A percentile compares a stretch with the other conserved stretches of the same genome.
Conservation (phyloP, 805 yeast species). For the Schizosaccharomyces cryophilus region DNA sequence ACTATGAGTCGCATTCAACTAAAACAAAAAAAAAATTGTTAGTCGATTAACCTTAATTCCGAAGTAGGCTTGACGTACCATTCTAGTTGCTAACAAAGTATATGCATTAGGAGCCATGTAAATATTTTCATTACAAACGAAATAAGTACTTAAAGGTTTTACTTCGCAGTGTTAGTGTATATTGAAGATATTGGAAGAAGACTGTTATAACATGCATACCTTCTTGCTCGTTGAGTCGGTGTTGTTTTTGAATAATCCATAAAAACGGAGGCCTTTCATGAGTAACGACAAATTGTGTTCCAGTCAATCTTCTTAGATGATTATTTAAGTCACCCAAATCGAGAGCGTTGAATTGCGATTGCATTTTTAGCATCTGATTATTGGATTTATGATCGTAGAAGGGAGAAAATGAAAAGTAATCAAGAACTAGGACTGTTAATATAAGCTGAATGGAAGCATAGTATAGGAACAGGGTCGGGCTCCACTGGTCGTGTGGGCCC, state of each 20-base stretch:
- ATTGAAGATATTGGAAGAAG: neutral
- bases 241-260: constrained; percentile 75
- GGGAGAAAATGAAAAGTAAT: constrained; percentile 81
- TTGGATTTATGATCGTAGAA: constrained; percentile 84
- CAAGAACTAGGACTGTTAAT: constrained; percentile 23
- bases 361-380: constrained; percentile 90
- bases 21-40: neutral
- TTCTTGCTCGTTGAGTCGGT: constrained; percentile 28
- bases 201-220: constrained; percentile 12
- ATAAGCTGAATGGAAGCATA: neutral
- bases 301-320: constrained; percentile 54
- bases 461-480: neutral
- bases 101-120: constrained; percentile 70
- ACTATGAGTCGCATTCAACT: neutral
- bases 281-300: constrained; percentile 60
- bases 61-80: constrained; percentile 14
- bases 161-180: neutral
- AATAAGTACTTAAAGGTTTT: constrained; percentile 46
- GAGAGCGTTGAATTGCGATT: constrained; percentile 51
- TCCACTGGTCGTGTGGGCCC: neutral
- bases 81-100: constrained; percentile 46
- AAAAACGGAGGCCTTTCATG: constrained; percentile 67
- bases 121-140: constrained; percentile 73
- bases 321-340: constrained; percentile 21
- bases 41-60: neutral